Conservation (phyloP, 1,139 yeast species). For the Pichia sp. region DNA sequence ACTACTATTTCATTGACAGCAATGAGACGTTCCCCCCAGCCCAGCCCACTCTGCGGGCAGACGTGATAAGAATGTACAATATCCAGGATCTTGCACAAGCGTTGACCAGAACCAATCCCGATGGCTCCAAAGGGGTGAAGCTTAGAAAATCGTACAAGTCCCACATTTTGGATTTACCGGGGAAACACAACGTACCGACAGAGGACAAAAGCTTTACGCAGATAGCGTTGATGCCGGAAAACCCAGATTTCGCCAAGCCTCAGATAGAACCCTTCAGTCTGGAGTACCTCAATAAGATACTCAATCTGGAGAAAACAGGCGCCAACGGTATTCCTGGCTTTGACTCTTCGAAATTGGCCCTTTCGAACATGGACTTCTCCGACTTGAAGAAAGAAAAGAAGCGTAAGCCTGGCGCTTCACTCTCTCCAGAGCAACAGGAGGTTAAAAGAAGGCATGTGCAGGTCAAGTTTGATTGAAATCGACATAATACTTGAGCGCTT, state of each 20-base stretch:
- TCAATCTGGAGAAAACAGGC: conserved; percentile 65
- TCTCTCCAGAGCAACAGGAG: conserved; percentile 25
- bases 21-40: conserved; percentile 41
- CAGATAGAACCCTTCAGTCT: conserved; percentile 49
- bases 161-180: conserved; percentile 82
- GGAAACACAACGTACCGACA: conserved; percentile 61
- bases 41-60: conserved; percentile 67
- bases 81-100: conserved; percentile 66
- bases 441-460: conserved; percentile 30
- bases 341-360: conserved; percentile 63
- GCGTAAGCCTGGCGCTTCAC: conserved; percentile 17
- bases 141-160: conserved; percentile 90
- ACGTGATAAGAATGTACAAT: conserved; percentile 65
- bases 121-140: conserved; percentile 87
- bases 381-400: conserved; percentile 35
- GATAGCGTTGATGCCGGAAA: conserved; percentile 42
- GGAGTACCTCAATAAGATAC: conserved; percentile 45
- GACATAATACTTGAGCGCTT: background rate
- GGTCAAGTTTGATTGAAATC: conserved; percentile 25
- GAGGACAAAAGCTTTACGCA: conserved; percentile 49
- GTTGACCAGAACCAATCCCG: conserved; percentile 83
- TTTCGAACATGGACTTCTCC: conserved; percentile 40
- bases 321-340: conserved; percentile 77
- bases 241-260: conserved; percentile 34
- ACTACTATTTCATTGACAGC: conserved; percentile 42